These are phyloP conservation scores for Fusarium sp. DNA, from an alignment of 2,329 filamentous ascomycete genomes.

Conservation along the genomic window DNA sequence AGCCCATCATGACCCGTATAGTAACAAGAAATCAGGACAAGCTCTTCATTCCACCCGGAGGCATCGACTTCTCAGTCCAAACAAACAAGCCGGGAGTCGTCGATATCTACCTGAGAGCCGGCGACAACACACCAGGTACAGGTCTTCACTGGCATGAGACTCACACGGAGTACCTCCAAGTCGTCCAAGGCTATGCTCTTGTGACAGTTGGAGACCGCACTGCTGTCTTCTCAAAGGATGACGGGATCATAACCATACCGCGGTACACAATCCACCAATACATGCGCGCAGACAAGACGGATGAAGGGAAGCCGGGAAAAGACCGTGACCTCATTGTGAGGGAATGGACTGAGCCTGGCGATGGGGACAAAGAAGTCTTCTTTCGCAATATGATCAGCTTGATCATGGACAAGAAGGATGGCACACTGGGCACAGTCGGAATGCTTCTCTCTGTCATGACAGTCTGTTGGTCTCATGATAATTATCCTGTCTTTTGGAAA, in stretches of 20 bases:
- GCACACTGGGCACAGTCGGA: neutral
- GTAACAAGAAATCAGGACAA: constrained; percentile 10
- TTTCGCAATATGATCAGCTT: constrained; percentile 36
- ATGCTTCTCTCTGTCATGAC: constrained; percentile 31
- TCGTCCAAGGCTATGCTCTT: constrained; percentile 32
- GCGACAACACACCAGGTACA: constrained; percentile 10
- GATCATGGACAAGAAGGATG: constrained; percentile 28
- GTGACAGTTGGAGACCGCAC: constrained; percentile 32
- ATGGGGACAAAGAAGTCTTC: constrained; percentile 36
- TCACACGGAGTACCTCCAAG: constrained; percentile 30
- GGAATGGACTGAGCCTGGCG: constrained; percentile 39
- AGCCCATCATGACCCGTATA: constrained; percentile 4
- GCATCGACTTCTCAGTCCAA: constrained; percentile 9
- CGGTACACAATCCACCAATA: constrained; percentile 32
- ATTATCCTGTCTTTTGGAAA: constrained; percentile 33
- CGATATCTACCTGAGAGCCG: constrained; percentile 13
- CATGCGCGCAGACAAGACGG: constrained; percentile 25
- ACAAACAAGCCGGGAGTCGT: neutral
- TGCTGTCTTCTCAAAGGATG: constrained; percentile 25
- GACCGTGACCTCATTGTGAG: constrained; percentile 24
- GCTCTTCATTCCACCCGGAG: constrained; percentile 13
- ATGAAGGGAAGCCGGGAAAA: constrained; percentile 15
- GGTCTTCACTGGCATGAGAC: constrained; percentile 34
- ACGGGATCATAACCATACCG: constrained; percentile 35
- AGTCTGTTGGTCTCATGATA: constrained; percentile 32